Conservation (phyloP, 768 basidiomycete genomes). For the Psilocybe tampanensis region DNA sequence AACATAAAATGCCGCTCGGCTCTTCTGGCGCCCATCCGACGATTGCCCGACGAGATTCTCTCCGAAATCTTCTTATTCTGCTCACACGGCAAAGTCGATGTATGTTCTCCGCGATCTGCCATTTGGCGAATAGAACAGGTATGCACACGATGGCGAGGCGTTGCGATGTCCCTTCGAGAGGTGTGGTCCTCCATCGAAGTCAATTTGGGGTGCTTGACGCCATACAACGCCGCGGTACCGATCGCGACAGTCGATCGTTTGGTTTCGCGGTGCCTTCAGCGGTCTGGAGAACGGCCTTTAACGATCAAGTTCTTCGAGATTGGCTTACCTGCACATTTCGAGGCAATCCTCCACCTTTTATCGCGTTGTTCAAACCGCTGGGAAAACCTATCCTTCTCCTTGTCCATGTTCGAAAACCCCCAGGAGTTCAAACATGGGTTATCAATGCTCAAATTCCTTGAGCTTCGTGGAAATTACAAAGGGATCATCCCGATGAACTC, state of each 20-base stretch:
- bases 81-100: slow-evolving; percentile 8
- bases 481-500: neutral
- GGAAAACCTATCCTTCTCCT: slow-evolving; percentile 11
- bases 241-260: slow-evolving; percentile 1
- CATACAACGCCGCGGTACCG: slow-evolving; percentile 2
- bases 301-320: slow-evolving; percentile 14
- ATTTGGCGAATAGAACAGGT: slow-evolving; percentile 15
- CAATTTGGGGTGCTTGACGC: slow-evolving; percentile 5
- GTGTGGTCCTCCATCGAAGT: slow-evolving; percentile 17
- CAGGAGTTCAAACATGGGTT: slow-evolving; percentile 4
- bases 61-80: slow-evolving; percentile 12
- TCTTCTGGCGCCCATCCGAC: slow-evolving; percentile 11
- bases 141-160: slow-evolving; percentile 13
- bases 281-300: slow-evolving; percentile 6
- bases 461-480: neutral
- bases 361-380: slow-evolving; percentile 12
- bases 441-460: neutral
- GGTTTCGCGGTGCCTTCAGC: slow-evolving; percentile 1
- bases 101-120: slow-evolving; percentile 12
- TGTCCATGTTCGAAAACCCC: slow-evolving; percentile 9
- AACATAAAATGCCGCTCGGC: slow-evolving; percentile 2
- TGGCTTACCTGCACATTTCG: slow-evolving; percentile 4
- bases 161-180: neutral
- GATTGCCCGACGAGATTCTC: slow-evolving; percentile 14
- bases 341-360: slow-evolving; percentile 7